Evolutionary conservation across 208 protist genomes (phyloP), one percentile per base, ranked within the genome.

Genomic region (Crithidia expoeki): DNA sequence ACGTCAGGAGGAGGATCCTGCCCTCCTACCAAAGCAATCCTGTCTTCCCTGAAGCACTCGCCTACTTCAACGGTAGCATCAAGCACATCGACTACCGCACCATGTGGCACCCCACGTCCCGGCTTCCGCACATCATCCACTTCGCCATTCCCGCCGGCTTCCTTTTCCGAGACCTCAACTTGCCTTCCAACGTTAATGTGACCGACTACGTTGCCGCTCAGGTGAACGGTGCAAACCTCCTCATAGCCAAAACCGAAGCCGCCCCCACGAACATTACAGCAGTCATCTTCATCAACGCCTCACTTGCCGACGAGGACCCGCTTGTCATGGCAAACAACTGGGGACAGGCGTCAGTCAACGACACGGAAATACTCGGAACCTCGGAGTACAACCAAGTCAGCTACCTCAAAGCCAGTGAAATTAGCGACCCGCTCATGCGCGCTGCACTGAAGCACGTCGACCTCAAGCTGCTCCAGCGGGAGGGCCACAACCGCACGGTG

Each of bases 381-480:
- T n/a, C 27, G 33, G 4, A 28, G 1, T 17, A 16, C 12, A 34
- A 4, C 1, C 40, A 44, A 14, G 28, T 72, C 3, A 32, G 25
- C 30, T 81, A 72, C 49, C 53, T 79, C 17, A 14, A 12, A 3
- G 32, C 51, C 1, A 77, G 74, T 33, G 55, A 81, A 25, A 57
- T 81, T 27, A 61, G n/a, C 33, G 59, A 81, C 60, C 75, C 75
- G 0, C 58, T 85, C 49, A 76, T 85, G 76, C 49, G 66, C 7
- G 64, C 61, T 12, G 80, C 76, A 10, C 50, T 85, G n/a, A 61
- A 50, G 66, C 68, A 79, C 50, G 27, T 85, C 25, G 33, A 74
- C 53, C 28, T 80, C 23, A 30, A 32, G 10, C 51, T 12, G 12
- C 49, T 79, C 32, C 52, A 57, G 25, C 17, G 47, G 23, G 49